phyloP scores from a whole-genome alignment of 1,139 yeast species.

The Nakaseomyces nivariensis region DNA sequence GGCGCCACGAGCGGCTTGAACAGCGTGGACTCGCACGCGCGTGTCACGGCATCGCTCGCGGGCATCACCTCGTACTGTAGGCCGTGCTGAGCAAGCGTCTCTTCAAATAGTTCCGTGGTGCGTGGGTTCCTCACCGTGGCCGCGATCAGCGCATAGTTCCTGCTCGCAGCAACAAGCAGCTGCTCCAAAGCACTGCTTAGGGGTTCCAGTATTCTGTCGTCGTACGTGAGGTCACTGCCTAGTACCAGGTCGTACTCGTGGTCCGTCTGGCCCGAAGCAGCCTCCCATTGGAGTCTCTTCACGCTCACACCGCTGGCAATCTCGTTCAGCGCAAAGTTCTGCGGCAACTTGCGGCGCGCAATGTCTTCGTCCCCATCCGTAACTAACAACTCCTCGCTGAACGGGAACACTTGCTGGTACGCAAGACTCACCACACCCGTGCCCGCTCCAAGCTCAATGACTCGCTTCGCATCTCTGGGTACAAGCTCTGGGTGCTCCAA shows the following conservation, averaged over 20 bases:
- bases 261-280: slow-evolving; percentile 15
- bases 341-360: slow-evolving; percentile 39
- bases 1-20: background rate
- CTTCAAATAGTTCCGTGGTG: slow-evolving; percentile 49
- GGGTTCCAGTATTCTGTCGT: slow-evolving; percentile 47
- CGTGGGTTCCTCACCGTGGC: slow-evolving; percentile 63
- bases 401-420: slow-evolving; percentile 6
- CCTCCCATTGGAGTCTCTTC: slow-evolving; percentile 47
- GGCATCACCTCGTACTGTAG: slow-evolving; percentile 26
- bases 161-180: slow-evolving; percentile 25
- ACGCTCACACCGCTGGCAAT: slow-evolving; percentile 11
- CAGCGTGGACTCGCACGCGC: background rate
- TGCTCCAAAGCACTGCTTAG: slow-evolving; percentile 42
- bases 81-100: slow-evolving; percentile 26
- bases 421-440: slow-evolving; percentile 77
- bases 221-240: slow-evolving; percentile 87
- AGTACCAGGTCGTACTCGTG: slow-evolving; percentile 38
- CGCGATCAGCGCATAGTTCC: slow-evolving; percentile 40
- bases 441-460: slow-evolving; percentile 80
- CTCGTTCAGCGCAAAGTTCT: slow-evolving; percentile 41
- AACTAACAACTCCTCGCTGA: slow-evolving; percentile 33
- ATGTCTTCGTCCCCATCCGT: slow-evolving; percentile 73
- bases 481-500: slow-evolving; percentile 1
- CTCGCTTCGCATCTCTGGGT: slow-evolving; percentile 8
- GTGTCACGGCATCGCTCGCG: too few species aligned